These are phyloP conservation scores for Ilyonectria mors-panacis DNA, from an alignment of 2,329 filamentous ascomycete genomes.

Conservation along the genomic window DNA sequence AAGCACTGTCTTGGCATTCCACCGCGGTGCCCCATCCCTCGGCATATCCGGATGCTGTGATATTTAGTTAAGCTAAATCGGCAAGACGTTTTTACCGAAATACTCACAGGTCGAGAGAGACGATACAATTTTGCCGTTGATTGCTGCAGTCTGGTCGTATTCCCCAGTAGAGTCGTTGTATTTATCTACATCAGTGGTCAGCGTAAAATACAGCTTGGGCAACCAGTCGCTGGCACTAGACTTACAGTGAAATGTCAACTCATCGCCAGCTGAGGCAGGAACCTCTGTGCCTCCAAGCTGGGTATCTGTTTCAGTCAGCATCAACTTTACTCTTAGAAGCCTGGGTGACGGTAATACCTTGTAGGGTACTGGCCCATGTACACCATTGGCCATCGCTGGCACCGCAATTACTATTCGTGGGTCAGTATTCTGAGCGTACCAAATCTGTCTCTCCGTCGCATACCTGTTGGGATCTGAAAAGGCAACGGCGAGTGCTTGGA, in stretches of 20 bases:
- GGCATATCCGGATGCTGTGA: constrained; percentile 30
- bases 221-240: too few species aligned
- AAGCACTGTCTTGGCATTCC: constrained; percentile 39
- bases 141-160: constrained; percentile 33
- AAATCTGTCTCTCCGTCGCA: fast-evolving
- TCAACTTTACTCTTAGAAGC: fast-evolving
- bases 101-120: constrained; percentile 29
- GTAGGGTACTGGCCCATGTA: constrained; percentile 35
- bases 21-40: constrained; percentile 39
- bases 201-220: background rate
- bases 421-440: background rate
- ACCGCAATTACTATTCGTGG: constrained; percentile 28
- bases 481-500: constrained; percentile 37
- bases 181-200: constrained; percentile 6
- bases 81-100: too few species aligned
- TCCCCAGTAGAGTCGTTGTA: constrained; percentile 36
- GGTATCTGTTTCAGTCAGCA: constrained; percentile 10
- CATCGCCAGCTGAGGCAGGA: constrained; percentile 27
- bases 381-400: constrained; percentile 35
- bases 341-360: background rate
- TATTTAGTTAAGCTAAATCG: background rate
- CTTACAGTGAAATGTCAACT: constrained; percentile 35
- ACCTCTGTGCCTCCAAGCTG: constrained; percentile 35
- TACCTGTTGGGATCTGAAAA: constrained; percentile 32
- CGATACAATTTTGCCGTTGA: constrained; percentile 27